Evolutionary conservation across 2,329 filamentous ascomycete species (phyloP).

Genomic region (Septoria petroselini): DNA sequence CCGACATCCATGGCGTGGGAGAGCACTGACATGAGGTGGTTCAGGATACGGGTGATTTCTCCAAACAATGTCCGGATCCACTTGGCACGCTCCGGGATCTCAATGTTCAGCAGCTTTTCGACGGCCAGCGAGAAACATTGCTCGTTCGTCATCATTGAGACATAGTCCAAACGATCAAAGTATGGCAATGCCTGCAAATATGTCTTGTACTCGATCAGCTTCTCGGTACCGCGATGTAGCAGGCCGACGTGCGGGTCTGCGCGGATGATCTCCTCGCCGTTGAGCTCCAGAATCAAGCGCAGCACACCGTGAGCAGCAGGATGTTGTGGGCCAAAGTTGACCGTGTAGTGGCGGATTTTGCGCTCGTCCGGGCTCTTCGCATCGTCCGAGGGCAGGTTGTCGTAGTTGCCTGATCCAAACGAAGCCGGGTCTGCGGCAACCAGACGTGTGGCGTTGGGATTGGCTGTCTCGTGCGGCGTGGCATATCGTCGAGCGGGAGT

Average conservation of each 20-base stretch:
- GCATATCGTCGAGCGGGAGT: constrained; percentile 62
- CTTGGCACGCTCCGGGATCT: constrained; percentile 92
- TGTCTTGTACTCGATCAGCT: constrained; percentile 99
- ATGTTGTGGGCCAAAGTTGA: constrained; percentile 99
- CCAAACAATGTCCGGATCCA: constrained; percentile 95
- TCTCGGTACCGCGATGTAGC: constrained; percentile 95
- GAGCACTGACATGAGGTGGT: constrained; percentile 96
- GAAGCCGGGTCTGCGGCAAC: constrained; percentile 60
- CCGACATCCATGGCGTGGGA: constrained; percentile 99
- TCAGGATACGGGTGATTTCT: constrained; percentile 89
- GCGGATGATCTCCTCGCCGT: constrained; percentile 94
- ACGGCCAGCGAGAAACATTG: constrained; percentile 94
- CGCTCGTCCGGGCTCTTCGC: constrained; percentile 57
- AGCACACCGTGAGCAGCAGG: constrained; percentile 97
- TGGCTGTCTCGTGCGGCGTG: constrained; percentile 44
- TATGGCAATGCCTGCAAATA: constrained; percentile 97
- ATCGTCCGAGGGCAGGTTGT: constrained; percentile 45
- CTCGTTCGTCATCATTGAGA: constrained; percentile 99
- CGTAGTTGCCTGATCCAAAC: constrained; percentile 53
- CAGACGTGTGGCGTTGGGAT: constrained; percentile 39
- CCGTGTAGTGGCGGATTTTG: constrained; percentile 97
- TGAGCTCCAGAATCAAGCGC: constrained; percentile 94
- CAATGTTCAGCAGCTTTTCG: constrained; percentile 95
- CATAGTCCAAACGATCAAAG: constrained; percentile 98
- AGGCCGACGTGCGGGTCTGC: constrained; percentile 95